Conservation (phyloP, 441 rosid species). For the Corymbia citriodora region DNA sequence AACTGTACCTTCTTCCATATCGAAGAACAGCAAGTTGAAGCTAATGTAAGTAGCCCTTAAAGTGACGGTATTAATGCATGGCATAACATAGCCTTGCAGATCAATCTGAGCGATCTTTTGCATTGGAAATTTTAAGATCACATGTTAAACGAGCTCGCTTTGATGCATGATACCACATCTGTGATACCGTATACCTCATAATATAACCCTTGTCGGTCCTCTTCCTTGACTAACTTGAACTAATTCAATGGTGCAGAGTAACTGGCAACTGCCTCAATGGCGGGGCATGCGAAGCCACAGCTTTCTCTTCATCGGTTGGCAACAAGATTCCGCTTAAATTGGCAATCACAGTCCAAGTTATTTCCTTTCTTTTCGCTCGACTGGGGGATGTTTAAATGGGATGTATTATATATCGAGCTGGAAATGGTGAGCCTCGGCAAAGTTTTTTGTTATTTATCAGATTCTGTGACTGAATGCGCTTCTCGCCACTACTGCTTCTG, state of each 20-base stretch:
- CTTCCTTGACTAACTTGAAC: background rate
- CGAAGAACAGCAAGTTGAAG: background rate
- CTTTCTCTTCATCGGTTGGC: background rate
- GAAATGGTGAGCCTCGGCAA: background rate
- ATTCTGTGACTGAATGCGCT: background rate
- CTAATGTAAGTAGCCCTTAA: background rate
- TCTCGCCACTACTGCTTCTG: accelerated
- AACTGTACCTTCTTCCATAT: background rate
- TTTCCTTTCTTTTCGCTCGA: background rate
- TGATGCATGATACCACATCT: background rate
- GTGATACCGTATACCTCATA: background rate
- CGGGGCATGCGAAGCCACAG: background rate
- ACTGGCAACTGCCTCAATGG: background rate
- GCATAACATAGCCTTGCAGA: background rate
- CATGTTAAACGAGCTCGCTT: background rate
- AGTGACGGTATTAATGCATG: accelerated
- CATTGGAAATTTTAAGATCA: background rate
- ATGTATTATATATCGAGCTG: background rate
- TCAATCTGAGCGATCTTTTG: background rate
- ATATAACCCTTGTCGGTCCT: accelerated
- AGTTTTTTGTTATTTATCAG: background rate
- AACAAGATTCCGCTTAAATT: background rate
- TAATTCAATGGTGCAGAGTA: background rate
- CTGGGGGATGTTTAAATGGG: background rate
- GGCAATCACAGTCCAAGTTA: background rate